phyloP scores from a whole-genome alignment of 2,329 filamentous ascomycete species.

The Zalaria sp. region DNA sequence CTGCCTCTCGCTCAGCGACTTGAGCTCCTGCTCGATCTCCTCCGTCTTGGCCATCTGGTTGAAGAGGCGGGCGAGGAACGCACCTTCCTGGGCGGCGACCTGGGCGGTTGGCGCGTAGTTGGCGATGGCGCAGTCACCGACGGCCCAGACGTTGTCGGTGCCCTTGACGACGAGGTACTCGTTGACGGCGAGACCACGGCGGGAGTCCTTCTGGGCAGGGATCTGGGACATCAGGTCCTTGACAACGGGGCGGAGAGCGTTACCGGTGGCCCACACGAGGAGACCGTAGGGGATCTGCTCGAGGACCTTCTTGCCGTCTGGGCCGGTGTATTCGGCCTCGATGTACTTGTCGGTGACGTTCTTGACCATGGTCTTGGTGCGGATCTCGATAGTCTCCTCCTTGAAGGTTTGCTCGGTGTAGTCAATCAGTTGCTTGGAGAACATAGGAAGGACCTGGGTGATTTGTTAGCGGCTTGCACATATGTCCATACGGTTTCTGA shows the following conservation, averaged over 20 bases:
- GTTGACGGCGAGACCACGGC: slow-evolving; percentile 89
- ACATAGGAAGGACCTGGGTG: slow-evolving; percentile 65
- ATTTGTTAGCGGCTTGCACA: slow-evolving; percentile 3
- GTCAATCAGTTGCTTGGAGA: slow-evolving; percentile 97
- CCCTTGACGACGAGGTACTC: slow-evolving; percentile 98
- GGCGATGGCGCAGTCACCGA: slow-evolving; percentile 92
- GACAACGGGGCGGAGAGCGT: slow-evolving; percentile 78
- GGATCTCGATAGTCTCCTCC: slow-evolving; percentile 95
- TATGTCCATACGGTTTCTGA: not conserved
- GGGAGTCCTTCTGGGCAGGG: slow-evolving; percentile 86
- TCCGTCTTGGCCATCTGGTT: slow-evolving; percentile 98
- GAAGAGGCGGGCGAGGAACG: slow-evolving; percentile 88
- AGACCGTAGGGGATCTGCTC: slow-evolving; percentile 85
- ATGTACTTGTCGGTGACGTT: slow-evolving; percentile 86
- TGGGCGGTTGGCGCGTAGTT: slow-evolving; percentile 97
- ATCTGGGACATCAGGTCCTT: slow-evolving; percentile 86
- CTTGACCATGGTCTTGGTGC: slow-evolving; percentile 98
- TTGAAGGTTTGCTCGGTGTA: slow-evolving; percentile 99
- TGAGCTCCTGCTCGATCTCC: slow-evolving; percentile 61
- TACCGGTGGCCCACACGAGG: slow-evolving; percentile 96
- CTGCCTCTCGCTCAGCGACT: slow-evolving; percentile 46
- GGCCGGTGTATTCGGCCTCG: slow-evolving; percentile 69
- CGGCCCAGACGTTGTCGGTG: slow-evolving; percentile 91
- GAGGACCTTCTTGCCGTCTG: slow-evolving; percentile 71
- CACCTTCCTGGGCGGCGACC: slow-evolving; percentile 89